Evolutionary conservation across 2,329 filamentous ascomycete species (phyloP), one percentile per base, ranked within the genome.

Genomic region (Thermothelomyces thermophilus): DNA sequence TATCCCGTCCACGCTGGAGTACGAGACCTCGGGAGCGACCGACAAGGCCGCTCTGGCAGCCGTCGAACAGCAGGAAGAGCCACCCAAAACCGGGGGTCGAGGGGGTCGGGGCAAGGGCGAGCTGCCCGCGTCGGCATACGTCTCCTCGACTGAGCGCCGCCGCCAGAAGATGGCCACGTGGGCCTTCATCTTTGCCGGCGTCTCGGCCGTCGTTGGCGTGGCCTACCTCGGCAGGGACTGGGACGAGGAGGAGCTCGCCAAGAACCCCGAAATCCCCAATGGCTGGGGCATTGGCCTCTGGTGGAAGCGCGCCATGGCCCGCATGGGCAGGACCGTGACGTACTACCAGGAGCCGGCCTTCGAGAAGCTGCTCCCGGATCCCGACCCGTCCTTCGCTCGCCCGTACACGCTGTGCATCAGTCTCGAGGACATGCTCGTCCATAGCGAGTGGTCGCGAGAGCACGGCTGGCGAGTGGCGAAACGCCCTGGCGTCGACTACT

Each of bases 281-380:
- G 91, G 90, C 53, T 95, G 89, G 87, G 75, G 78, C 3, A 67
- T 85, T 1, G 73, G 71, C 2, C 73, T 86, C 26, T 93, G 93
- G 80, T 97, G 87, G 76, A 81, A 82, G 61, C 87, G 93, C 52
- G 82, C 84, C 46, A 83, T 77, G 62, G 84, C 90, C 46, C 84
- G 93, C 46, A 74, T 88, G 60, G 76, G 76, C 54, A 84, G 87
- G 56, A 81, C 89, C 51, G 77, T 93, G 54, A 86, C 83, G 58
- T 97, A 97, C 74, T 98, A 97, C 73, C 91, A 91, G 59, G 91
- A 97, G 62, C 93, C 93, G 3, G 86, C 90, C 8, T 97, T 97
- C 68, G 83, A 89, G 51, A 96, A 96, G 74, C 78, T 98, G 51
- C 77, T 98, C 17, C 93, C 88, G 6, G 85, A 91, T 58, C 77